A percentile compares a stretch with the other conserved stretches of the same genome.
Conservation (phyloP, 805 yeast species). For the Clavispora carvajalis region DNA sequence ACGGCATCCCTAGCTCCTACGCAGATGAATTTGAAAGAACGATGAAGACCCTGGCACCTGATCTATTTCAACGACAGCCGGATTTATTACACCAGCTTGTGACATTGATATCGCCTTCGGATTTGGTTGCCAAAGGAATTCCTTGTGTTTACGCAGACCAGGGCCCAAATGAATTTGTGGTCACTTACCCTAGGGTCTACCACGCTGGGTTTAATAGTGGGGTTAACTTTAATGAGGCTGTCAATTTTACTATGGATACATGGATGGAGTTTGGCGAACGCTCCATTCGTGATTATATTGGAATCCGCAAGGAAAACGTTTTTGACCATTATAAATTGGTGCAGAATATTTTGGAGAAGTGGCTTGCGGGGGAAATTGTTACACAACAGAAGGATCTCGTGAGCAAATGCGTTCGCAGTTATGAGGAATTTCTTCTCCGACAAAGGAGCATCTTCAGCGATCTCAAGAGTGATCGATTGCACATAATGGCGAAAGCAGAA, state of each 20-base stretch:
- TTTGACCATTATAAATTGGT: conserved; percentile 51
- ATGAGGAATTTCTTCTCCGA: conserved; percentile 19
- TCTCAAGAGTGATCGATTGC: conserved; percentile 18
- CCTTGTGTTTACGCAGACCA: conserved; percentile 57
- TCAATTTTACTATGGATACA: conserved; percentile 57
- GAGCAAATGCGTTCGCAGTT: conserved; percentile 23
- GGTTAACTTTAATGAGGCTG: conserved; percentile 43
- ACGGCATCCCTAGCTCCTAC: conserved; percentile 71
- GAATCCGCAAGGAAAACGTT: conserved; percentile 38
- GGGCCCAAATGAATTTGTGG: conserved; percentile 51
- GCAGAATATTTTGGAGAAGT: conserved; percentile 38
- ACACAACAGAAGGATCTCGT: conserved; percentile 6
- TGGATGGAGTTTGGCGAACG: conserved; percentile 67
- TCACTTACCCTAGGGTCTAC: conserved; percentile 40
- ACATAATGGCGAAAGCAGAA: conserved; percentile 1
- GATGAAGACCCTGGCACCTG: conserved; percentile 69
- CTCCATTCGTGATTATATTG: conserved; percentile 18
- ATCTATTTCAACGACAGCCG: conserved; percentile 76
- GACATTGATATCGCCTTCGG: conserved; percentile 70
- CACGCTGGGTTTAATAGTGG: conserved; percentile 45
- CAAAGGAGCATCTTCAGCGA: conserved; percentile 16
- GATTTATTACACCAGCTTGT: conserved; percentile 84
- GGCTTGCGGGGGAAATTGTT: not conserved
- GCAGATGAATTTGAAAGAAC: conserved; percentile 61
- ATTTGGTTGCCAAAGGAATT: conserved; percentile 40